phyloP scores from a whole-genome alignment of 441 rosid species.

The Pelargonium fulgidum region DNA sequence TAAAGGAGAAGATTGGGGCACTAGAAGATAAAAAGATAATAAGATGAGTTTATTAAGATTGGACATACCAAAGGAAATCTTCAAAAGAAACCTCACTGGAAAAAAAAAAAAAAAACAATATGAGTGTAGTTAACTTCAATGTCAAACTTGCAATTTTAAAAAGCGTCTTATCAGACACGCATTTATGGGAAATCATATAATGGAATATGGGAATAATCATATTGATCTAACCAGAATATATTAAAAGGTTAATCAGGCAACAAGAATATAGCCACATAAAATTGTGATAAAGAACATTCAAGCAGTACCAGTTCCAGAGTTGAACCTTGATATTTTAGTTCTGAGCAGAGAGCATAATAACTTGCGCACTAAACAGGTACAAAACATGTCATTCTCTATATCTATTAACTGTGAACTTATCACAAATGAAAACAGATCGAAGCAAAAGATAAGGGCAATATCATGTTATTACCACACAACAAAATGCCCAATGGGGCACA shows the following conservation, averaged over 20 bases:
- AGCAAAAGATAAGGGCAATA: no score
- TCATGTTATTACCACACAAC: no score
- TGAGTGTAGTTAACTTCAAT: background rate
- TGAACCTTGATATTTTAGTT: no score
- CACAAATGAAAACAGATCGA: no score
- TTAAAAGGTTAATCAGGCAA: background rate
- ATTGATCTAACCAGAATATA: background rate
- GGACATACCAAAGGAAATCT: conserved; percentile 80
- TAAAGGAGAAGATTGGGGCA: conserved; percentile 3
- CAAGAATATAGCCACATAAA: background rate
- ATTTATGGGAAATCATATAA: background rate
- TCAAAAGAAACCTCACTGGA: conserved; percentile 68
- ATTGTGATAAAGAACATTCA: background rate
- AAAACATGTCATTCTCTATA: no score
- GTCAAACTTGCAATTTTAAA: background rate
- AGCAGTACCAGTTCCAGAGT: background rate
- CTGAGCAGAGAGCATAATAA: no score
- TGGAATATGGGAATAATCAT: background rate
- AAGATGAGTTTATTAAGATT: conserved; percentile 9
- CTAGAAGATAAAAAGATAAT: conserved; percentile 1
- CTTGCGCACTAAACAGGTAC: no score
- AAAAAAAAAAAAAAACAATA: conserved; percentile 16
- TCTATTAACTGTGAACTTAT: no score
- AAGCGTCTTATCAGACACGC: background rate
- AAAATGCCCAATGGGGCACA: no score